Evolutionary conservation across 176 grass and related monocot genomes (phyloP).

Genomic region (Musa schizocarpa): DNA sequence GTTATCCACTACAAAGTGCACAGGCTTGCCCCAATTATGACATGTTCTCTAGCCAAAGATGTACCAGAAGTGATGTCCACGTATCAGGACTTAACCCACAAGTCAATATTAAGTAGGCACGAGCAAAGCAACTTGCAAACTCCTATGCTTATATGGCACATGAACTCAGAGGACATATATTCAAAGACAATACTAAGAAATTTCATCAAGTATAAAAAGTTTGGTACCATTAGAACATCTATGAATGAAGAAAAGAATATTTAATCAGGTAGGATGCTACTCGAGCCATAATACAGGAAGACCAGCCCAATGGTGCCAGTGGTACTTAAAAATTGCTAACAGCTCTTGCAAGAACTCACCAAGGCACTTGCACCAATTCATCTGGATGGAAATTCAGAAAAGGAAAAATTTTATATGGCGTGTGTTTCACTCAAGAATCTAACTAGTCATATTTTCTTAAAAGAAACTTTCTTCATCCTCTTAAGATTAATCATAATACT

Average conservation of each 20-base stretch:
- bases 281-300: no score
- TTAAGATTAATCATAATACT: not conserved
- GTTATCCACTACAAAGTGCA: no score
- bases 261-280: not conserved
- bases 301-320: no score
- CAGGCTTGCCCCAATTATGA: not conserved
- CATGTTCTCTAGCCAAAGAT: not conserved
- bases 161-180: no score
- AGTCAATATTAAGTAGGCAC: not conserved
- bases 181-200: no score
- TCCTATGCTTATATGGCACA: no score
- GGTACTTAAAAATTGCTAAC: no score
- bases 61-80: not conserved
- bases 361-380: no score
- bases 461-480: not conserved
- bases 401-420: not conserved
- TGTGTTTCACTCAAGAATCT: not conserved
- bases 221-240: not conserved
- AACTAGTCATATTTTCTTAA: not conserved
- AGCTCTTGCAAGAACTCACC: no score
- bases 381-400: not conserved
- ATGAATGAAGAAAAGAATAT: not conserved
- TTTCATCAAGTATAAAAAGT: not conserved
- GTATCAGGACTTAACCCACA: not conserved
- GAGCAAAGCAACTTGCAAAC: not conserved